Conservation (phyloP, 2,329 filamentous ascomycete genomes). For the Aspergillus novoparasiticus region DNA sequence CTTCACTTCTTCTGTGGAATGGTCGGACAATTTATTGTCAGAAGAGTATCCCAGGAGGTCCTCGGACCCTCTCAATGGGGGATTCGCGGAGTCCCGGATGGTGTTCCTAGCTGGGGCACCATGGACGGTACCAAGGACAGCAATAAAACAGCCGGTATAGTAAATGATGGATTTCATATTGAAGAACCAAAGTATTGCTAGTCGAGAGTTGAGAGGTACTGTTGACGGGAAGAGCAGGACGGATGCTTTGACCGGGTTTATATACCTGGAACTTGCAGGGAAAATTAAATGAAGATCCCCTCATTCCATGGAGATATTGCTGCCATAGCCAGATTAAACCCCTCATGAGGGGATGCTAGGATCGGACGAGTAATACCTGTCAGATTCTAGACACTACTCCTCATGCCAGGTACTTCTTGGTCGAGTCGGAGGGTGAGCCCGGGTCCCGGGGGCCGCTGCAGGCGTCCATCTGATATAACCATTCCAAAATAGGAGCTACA, state of each 20-base stretch:
- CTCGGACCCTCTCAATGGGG: slow-evolving; percentile 31
- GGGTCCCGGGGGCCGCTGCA: background rate
- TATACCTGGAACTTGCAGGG: background rate
- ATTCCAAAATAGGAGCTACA: background rate
- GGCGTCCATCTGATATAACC: no score
- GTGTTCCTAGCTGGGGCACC: background rate
- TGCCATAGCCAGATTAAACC: background rate
- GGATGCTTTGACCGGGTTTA: background rate
- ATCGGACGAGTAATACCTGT: background rate
- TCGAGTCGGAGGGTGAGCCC: background rate
- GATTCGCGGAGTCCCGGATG: slow-evolving; percentile 17
- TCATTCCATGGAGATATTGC: background rate
- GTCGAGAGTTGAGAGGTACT: background rate
- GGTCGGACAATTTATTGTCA: slow-evolving; percentile 36
- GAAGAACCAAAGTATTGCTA: background rate
- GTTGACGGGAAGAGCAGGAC: background rate
- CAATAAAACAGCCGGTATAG: background rate
- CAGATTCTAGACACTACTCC: background rate
- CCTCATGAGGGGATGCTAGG: background rate
- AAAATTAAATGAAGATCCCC: background rate
- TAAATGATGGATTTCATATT: background rate
- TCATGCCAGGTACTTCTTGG: background rate
- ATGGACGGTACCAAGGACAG: background rate
- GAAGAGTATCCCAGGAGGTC: slow-evolving; percentile 44
- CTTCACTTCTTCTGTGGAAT: slow-evolving; percentile 39